These are phyloP conservation scores for Dipteronia sinensis DNA, from an alignment of 345 rosid genomes.

Conservation along the genomic window DNA sequence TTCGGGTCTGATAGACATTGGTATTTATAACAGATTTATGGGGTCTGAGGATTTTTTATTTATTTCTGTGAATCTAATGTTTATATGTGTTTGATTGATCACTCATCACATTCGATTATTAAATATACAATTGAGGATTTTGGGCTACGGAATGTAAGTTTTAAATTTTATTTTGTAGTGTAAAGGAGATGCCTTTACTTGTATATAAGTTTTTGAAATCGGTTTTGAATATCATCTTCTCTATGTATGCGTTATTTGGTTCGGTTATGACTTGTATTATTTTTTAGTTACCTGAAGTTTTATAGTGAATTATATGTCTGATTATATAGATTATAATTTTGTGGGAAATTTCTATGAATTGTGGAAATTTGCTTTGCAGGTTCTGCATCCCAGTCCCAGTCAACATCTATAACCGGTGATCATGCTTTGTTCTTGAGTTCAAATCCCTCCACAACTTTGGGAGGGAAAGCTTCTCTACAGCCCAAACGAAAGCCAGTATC, in stretches of 20 bases:
- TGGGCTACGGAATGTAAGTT: not conserved
- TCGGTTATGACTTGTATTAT: not conserved
- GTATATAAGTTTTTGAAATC: not conserved
- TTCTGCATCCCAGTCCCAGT: conserved; percentile 43
- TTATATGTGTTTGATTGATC: not conserved
- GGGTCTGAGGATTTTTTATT: not conserved
- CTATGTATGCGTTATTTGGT: not conserved
- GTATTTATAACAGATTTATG: not conserved
- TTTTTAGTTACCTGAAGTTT: not conserved
- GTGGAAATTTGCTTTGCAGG: conserved; percentile 30
- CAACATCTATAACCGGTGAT: conserved; percentile 39
- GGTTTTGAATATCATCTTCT: not conserved
- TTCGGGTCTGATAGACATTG: not conserved
- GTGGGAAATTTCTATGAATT: not conserved
- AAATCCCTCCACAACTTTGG: conserved; percentile 41
- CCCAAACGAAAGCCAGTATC: conserved; percentile 79
- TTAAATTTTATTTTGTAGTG: not conserved
- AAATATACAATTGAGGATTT: not conserved
- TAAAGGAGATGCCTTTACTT: not conserved
- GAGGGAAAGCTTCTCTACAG: conserved; percentile 91
- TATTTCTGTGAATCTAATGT: not conserved
- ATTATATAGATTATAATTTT: not conserved
- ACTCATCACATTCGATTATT: not conserved
- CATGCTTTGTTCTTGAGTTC: conserved; percentile 55
- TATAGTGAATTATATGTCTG: not conserved